Evolutionary conservation across 176 grass and related monocot species (phyloP).

Genomic region (Lolium perenne): DNA sequence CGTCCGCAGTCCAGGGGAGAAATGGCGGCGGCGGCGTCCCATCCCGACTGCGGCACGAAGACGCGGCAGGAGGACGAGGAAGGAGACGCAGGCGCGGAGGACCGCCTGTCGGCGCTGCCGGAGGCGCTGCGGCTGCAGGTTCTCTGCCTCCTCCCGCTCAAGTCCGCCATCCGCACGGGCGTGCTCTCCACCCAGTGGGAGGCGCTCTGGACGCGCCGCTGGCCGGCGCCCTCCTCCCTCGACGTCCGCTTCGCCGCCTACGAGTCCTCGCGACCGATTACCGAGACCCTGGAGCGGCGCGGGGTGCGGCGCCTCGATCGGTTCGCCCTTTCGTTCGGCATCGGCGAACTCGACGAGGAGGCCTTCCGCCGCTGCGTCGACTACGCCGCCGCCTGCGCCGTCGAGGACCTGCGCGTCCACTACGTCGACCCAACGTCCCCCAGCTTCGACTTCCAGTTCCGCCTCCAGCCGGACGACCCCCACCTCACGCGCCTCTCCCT

Average conservation of each 20-base stretch:
- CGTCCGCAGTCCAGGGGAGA: neutral
- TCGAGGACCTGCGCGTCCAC: constrained; percentile 50
- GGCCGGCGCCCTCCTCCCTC: constrained; percentile 38
- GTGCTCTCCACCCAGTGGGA: constrained; percentile 17
- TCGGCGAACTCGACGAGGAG: neutral
- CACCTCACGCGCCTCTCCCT: constrained; percentile 42
- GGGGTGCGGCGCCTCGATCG: constrained; percentile 22
- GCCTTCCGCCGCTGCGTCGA: neutral
- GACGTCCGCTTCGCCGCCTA: neutral
- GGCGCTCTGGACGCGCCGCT: constrained; percentile 30
- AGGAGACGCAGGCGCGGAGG: neutral
- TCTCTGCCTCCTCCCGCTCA: constrained; percentile 11
- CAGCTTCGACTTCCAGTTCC: neutral
- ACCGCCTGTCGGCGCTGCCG: constrained; percentile 10
- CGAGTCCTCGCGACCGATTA: neutral
- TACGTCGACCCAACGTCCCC: neutral
- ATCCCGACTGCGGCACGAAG: neutral
- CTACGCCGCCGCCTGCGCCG: constrained; percentile 20
- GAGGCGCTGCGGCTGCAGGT: neutral
- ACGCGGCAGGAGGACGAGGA: neutral
- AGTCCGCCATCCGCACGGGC: constrained; percentile 32
- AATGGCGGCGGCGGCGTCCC: neutral
- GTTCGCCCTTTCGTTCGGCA: constrained; percentile 40
- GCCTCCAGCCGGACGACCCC: constrained; percentile 25
- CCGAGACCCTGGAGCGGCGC: neutral